phyloP scores from a whole-genome alignment of 805 yeast genomes.

The Schwanniomyces yamadae region DNA sequence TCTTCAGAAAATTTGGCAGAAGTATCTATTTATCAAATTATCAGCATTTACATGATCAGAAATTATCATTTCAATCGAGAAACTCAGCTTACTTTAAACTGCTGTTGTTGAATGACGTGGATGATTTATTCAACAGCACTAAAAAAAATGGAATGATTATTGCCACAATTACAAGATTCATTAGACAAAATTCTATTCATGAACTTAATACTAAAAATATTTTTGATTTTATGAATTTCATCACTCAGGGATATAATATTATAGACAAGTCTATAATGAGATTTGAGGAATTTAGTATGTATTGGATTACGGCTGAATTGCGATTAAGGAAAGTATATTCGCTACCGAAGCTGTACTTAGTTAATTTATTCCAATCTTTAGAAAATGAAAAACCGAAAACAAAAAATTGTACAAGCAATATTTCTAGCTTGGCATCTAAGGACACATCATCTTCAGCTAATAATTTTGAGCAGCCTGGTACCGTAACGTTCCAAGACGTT shows the following conservation, averaged over 20 bases:
- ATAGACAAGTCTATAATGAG: conserved; percentile 27
- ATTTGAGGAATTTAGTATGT: conserved; percentile 36
- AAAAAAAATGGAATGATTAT: conserved; percentile 50
- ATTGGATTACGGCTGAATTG: conserved; percentile 46
- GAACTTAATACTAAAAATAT: conserved; percentile 36
- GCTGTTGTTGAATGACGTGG: conserved; percentile 24
- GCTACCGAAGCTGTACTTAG: conserved; percentile 25
- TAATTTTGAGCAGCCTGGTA: background rate
- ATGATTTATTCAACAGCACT: conserved; percentile 41
- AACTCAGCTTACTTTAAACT: conserved; percentile 30
- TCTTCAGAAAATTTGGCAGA: conserved; percentile 48
- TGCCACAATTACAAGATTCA: conserved; percentile 46
- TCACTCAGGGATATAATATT: conserved; percentile 36
- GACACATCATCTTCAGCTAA: background rate
- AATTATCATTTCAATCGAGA: conserved; percentile 27
- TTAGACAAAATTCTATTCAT: conserved; percentile 39
- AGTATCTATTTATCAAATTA: conserved; percentile 46
- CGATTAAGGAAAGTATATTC: conserved; percentile 38
- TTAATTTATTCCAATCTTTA: conserved; percentile 9
- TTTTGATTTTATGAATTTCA: conserved; percentile 40
- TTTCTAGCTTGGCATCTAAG: background rate
- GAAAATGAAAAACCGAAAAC: background rate
- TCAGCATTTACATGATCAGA: conserved; percentile 42
- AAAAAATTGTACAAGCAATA: background rate
- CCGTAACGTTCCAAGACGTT: background rate